These are phyloP conservation scores for Withania somnifera DNA, from an alignment of 305 asterid species.

Conservation along the genomic window DNA sequence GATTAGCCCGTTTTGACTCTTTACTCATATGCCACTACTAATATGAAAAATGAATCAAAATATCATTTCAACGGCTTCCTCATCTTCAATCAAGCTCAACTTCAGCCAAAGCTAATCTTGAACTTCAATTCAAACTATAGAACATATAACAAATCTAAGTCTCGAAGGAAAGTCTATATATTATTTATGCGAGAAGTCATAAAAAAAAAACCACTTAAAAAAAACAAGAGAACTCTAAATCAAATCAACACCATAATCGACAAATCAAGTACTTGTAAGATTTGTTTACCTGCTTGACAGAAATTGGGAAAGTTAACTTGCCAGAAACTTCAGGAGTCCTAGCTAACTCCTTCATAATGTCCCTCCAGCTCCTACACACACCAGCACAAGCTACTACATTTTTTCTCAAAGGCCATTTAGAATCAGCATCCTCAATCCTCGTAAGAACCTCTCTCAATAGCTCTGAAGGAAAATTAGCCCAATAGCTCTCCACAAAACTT, in stretches of 20 bases:
- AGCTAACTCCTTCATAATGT: constrained; percentile 62
- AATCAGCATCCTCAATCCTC: constrained; percentile 58
- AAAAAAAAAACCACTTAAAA: background rate
- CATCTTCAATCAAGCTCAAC: background rate
- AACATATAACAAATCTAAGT: background rate
- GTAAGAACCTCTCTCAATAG: constrained; percentile 59
- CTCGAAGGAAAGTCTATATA: background rate
- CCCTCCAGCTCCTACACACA: constrained; percentile 86
- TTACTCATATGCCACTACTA: background rate
- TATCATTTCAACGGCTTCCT: background rate
- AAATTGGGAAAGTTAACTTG: constrained; percentile 61
- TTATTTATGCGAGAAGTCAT: background rate
- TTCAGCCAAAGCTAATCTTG: too few relatives aligned
- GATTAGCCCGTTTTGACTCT: too few relatives aligned
- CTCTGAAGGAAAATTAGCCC: constrained; percentile 73
- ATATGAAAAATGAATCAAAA: background rate
- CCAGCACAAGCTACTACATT: constrained; percentile 89
- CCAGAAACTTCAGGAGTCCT: constrained; percentile 61
- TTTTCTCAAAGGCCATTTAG: constrained; percentile 68
- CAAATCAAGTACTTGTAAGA: background rate
- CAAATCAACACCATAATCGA: background rate
- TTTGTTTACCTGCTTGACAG: constrained; percentile 67
- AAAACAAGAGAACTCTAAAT: too few relatives aligned
- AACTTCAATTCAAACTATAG: background rate
- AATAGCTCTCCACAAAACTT: constrained; percentile 21